A percentile compares a stretch with the other conserved stretches of the same genome.
Evolutionary conservation across 768 basidiomycete genomes (phyloP).

Genomic region (Calocera cornea): DNA sequence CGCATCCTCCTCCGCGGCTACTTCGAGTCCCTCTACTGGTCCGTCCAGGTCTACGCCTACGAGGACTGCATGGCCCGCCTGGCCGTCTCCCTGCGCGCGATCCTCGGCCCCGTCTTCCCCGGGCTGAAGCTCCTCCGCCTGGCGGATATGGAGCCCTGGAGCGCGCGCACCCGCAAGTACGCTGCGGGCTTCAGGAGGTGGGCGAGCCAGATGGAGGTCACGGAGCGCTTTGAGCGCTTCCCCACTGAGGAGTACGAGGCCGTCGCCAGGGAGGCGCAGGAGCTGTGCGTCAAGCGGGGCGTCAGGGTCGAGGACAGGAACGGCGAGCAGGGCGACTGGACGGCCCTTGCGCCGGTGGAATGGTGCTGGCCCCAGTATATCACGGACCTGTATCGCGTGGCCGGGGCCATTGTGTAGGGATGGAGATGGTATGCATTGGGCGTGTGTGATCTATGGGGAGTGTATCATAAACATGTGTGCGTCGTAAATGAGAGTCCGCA

Average conservation of each 20-base stretch:
- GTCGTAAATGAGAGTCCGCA: too few species aligned
- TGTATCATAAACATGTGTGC: too few species aligned
- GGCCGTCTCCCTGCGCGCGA: neutral
- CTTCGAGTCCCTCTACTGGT: neutral
- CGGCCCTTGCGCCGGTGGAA: neutral
- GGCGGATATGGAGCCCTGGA: neutral
- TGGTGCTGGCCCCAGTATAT: neutral
- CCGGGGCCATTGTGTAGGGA: neutral
- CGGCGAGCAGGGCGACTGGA: neutral
- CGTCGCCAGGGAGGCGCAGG: neutral
- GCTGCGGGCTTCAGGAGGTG: neutral
- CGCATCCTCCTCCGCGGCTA: neutral
- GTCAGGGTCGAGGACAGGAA: neutral
- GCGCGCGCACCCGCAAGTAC: neutral
- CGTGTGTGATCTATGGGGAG: too few species aligned
- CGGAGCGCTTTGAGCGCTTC: neutral
- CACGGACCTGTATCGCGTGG: neutral
- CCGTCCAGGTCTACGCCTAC: neutral
- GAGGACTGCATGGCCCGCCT: neutral
- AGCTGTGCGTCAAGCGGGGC: neutral
- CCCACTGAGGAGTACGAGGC: neutral
- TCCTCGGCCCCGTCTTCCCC: neutral
- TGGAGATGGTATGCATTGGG: neutral
- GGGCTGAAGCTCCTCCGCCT: neutral
- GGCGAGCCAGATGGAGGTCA: neutral